These are phyloP conservation scores for Syzygium malaccense DNA, from an alignment of 441 rosid species.

Conservation along the genomic window DNA sequence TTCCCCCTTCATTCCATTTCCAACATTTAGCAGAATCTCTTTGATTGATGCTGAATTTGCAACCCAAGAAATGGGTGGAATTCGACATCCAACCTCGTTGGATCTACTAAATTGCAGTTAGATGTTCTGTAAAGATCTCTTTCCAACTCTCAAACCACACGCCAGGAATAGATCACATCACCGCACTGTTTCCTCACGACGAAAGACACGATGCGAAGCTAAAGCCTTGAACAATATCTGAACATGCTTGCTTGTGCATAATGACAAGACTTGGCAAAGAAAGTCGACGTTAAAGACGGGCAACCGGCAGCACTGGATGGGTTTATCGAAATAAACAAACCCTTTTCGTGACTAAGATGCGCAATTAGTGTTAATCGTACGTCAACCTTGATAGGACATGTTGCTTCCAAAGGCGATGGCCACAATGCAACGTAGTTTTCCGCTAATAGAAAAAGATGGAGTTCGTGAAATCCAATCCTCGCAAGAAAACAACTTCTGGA, in stretches of 20 bases:
- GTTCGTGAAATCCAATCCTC: not conserved
- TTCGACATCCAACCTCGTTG: not conserved
- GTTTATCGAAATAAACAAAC: not conserved
- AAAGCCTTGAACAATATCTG: not conserved
- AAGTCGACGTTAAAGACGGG: not conserved
- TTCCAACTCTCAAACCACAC: not conserved
- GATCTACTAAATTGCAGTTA: not conserved
- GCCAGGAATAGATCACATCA: not conserved
- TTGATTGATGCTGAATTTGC: not conserved
- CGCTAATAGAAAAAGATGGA: not conserved
- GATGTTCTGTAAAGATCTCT: not conserved
- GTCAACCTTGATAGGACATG: not conserved
- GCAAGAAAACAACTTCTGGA: not conserved
- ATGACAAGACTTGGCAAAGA: not conserved
- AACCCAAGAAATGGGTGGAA: not conserved
- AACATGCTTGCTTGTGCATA: not conserved
- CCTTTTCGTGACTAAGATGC: not conserved
- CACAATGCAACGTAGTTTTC: not conserved
- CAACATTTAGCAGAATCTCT: not conserved
- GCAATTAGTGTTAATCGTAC: not conserved
- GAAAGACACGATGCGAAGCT: not conserved
- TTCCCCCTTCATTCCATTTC: not conserved
- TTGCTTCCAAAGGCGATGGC: not conserved
- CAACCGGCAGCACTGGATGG: not conserved
- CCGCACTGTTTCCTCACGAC: not conserved